A percentile compares a stretch with the other conserved stretches of the same genome.
Evolutionary conservation across 2,329 filamentous ascomycete species (phyloP).

Genomic region (Claviceps sp.): DNA sequence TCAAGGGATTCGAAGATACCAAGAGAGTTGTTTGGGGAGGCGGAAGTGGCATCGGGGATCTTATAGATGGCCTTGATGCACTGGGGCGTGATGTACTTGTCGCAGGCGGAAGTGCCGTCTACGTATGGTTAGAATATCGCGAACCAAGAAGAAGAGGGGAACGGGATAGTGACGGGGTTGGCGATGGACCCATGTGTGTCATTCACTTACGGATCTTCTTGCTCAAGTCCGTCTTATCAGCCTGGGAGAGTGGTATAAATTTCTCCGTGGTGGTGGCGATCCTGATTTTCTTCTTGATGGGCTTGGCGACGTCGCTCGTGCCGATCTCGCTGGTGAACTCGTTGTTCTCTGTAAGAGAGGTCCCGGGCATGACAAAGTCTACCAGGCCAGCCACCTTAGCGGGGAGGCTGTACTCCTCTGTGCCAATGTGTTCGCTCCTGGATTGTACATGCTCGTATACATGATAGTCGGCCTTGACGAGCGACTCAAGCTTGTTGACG

Average conservation of each 20-base stretch:
- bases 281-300: not conserved
- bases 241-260: not conserved
- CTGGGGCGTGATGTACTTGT: conserved; percentile 40
- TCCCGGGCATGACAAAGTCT: conserved; percentile 28
- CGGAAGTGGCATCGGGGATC: conserved; percentile 24
- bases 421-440: conserved; percentile 23
- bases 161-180: too few species aligned
- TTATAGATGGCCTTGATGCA: conserved; percentile 38
- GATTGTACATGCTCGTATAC: conserved; percentile 28
- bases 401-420: conserved; percentile 28
- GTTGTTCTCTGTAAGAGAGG: conserved; percentile 8
- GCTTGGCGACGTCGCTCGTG: too few species aligned
- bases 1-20: conserved; percentile 39
- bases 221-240: not conserved
- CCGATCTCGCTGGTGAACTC: not conserved
- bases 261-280: not conserved
- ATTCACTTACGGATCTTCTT: not conserved
- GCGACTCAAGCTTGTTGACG: conserved; percentile 35
- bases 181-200: not conserved
- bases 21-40: conserved; percentile 28
- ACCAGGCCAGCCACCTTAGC: conserved; percentile 22
- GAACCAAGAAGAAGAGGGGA: too few species aligned
- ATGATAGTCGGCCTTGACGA: conserved; percentile 40
- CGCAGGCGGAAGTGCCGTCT: conserved; percentile 23
- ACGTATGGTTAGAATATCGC: not conserved